Base-by-base conservation (phyloP, 2,329 filamentous ascomycete species). In the Pleomassaria siparia region DNA sequence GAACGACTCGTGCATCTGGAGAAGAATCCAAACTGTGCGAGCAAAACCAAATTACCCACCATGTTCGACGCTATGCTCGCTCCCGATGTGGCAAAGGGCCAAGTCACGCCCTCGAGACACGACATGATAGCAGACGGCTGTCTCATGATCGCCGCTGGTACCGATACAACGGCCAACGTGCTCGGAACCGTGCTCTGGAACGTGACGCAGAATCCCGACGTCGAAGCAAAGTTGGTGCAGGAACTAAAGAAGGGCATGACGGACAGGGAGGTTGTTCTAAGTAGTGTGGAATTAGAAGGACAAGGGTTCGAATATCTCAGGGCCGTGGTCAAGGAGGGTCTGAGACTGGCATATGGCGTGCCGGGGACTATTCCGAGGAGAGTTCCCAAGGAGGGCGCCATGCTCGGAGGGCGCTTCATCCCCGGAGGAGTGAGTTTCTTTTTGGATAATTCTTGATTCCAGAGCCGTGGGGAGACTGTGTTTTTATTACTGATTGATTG, bases 101-200 rank as follows among this genome's bases (percentile, higher is more conserved):
- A 54, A 30, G 47, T 48, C 3, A 46, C 46, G 2, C 51, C 50
- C 9, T 22, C 40, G 7, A 48, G 43, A 11, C 9, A 20, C 3
- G 54, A 56, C n/a, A 56, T 56, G 54, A 36, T 54, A 1, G 54
- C 54, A 1, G 54, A 56, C 13, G 54, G 51, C 3, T 46, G 37
- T 21, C 32, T 56, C 25, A 57, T 57, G 54, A 55, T 57, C 47
- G 49, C 42, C 11, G 54, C 54, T 5, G 54, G 54, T 4, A 57
- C 51, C 12, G 54, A 55, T 20, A 57, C 54, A 3, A 51, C 51
- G 0, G 51, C 54, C 9, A 47, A 52, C 39, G 33, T 41, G 13
- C 41, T 56, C 15, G 51, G 49, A 2, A 22, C 37, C 11, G 42
- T 52, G n/a, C 36, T 56, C 13, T 56, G 47, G 41, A 39, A 52